Evolutionary conservation across 306 rosid genomes (phyloP).

Genomic region (Glycine latifolia): DNA sequence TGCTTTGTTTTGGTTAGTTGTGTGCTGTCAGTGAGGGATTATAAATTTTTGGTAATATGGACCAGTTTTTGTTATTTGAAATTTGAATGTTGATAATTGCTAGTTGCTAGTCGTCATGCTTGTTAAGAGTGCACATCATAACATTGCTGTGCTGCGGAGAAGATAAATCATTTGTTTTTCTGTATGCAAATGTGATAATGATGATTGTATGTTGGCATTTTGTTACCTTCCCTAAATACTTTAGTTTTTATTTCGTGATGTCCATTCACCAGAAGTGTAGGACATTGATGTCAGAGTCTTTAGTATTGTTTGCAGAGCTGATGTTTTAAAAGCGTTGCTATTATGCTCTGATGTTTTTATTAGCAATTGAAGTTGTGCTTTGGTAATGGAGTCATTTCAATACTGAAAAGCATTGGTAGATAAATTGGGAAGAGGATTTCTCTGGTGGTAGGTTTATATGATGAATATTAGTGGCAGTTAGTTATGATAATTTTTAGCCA

Average conservation of each 20-base stretch:
- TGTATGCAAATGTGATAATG: slow-evolving; percentile 10
- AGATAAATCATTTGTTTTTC: background rate
- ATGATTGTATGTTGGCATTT: background rate
- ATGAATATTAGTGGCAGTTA: slow-evolving; percentile 22
- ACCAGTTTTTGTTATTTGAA: slow-evolving; percentile 22
- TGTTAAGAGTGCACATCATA: background rate
- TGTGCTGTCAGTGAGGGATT: background rate
- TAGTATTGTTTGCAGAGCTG: slow-evolving; percentile 8
- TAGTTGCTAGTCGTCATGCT: background rate
- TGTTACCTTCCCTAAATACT: background rate
- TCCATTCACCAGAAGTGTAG: background rate
- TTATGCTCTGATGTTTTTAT: slow-evolving; percentile 19
- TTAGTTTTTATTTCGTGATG: background rate
- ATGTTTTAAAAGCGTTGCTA: slow-evolving; percentile 14
- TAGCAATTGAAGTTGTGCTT: background rate
- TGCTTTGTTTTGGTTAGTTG: slow-evolving; percentile 37
- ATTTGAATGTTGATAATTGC: background rate
- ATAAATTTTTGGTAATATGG: background rate
- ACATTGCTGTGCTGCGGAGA: background rate
- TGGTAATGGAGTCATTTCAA: background rate
- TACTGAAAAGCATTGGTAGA: background rate
- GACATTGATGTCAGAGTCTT: background rate
- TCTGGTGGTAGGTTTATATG: slow-evolving; percentile 15
- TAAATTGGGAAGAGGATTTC: slow-evolving; percentile 14
- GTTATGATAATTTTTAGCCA: slow-evolving; percentile 1